These are phyloP conservation scores for Oehlia diaphana DNA, from an alignment of 192 early-diverging fungal species.

Conservation along the genomic window DNA sequence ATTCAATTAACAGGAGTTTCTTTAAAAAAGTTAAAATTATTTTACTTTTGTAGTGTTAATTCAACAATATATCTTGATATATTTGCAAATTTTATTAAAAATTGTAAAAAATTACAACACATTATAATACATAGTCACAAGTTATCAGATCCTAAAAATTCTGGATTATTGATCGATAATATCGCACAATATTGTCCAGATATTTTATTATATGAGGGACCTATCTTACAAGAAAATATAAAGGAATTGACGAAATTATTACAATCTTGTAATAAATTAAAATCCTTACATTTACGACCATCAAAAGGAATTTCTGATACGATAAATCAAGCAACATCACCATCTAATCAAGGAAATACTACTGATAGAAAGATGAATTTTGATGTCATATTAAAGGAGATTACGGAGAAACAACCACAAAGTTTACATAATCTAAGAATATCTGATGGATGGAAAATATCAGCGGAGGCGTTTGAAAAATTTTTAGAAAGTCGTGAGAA, in stretches of 20 bases:
- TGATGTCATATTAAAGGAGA: neutral
- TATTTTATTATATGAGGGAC: neutral
- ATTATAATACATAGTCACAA: neutral
- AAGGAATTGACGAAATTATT: neutral
- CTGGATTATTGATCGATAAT: neutral
- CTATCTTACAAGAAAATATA: neutral
- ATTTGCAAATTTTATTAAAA: neutral
- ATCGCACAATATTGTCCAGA: neutral
- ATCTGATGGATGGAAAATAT: neutral
- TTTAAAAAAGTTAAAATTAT: neutral
- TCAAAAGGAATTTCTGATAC: neutral
- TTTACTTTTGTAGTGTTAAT: neutral
- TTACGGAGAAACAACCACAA: neutral
- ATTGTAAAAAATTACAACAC: neutral
- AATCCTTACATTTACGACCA: neutral
- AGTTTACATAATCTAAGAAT: neutral
- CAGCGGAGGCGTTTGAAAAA: neutral
- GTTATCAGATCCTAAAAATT: neutral
- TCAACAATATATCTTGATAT: neutral
- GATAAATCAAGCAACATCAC: neutral
- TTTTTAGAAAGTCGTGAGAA: neutral
- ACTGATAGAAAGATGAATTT: neutral
- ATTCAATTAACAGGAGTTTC: neutral
- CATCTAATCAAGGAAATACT: neutral
- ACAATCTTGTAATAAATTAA: neutral